Percentiles rank a stretch among this genome's conserved stretches.
These are phyloP conservation scores for Hevea brasiliensis DNA, from an alignment of 345 rosid genomes.

Conservation along the genomic window DNA sequence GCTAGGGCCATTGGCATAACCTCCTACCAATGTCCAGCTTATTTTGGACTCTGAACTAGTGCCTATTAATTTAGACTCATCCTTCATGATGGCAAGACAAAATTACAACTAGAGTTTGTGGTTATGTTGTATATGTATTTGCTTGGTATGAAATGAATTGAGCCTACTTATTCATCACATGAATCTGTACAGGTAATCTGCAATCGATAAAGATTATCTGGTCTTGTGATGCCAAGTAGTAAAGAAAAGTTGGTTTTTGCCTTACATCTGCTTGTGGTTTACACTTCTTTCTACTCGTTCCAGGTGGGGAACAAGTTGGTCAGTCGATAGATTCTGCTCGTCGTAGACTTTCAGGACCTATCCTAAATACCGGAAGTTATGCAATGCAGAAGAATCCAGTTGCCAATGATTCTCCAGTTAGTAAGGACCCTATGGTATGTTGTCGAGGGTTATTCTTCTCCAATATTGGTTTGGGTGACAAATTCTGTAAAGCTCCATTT, in stretches of 20 bases:
- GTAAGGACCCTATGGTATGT: conserved; percentile 64
- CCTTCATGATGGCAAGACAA: no score
- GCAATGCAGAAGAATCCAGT: conserved; percentile 68
- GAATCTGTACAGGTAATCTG: not conserved
- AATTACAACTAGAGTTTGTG: no score
- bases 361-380: conserved; percentile 53
- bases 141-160: not conserved
- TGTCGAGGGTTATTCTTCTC: not conserved
- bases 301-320: conserved; percentile 53
- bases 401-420: conserved; percentile 47
- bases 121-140: not conserved
- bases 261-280: not conserved
- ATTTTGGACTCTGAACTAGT: no score
- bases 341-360: conserved; percentile 66
- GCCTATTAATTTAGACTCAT: no score
- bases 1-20: no score
- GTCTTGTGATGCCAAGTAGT: not conserved
- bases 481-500: not conserved
- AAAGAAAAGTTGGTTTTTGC: not conserved
- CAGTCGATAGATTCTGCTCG: conserved; percentile 68
- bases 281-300: not conserved
- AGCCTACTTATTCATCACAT: not conserved
- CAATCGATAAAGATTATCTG: not conserved
- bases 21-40: no score
- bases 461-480: not conserved